A percentile compares a stretch with the other conserved stretches of the same genome.
These are phyloP conservation scores for Pestalotiopsis sp. DNA, from an alignment of 2,329 filamentous ascomycete species.

Conservation along the genomic window DNA sequence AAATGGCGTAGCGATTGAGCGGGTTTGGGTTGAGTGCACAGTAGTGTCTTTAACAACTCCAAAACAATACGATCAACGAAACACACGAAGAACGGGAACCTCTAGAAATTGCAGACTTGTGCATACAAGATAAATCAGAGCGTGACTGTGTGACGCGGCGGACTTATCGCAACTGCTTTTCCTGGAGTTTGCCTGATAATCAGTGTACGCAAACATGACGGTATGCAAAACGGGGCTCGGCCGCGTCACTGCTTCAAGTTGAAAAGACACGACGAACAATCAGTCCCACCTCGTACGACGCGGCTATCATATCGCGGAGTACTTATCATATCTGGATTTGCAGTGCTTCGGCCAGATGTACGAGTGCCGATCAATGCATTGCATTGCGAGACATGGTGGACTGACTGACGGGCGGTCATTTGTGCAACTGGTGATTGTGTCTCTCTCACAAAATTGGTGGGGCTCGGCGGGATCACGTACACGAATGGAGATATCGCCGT, in stretches of 20 bases:
- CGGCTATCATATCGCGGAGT: background rate
- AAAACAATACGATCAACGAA: background rate
- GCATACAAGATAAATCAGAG: background rate
- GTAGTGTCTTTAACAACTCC: background rate
- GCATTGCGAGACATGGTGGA: no score
- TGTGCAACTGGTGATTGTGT: no score
- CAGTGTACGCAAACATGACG: background rate
- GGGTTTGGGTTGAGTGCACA: background rate
- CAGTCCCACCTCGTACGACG: background rate
- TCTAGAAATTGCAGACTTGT: no score
- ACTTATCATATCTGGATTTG: background rate
- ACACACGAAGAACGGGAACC: no score
- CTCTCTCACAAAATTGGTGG: no score
- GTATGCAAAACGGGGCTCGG: background rate
- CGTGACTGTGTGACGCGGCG: background rate
- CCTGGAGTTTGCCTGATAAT: background rate
- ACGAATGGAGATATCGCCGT: no score
- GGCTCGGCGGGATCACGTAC: no score
- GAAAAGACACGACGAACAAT: background rate
- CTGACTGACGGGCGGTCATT: no score
- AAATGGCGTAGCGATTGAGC: background rate
- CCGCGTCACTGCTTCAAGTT: background rate
- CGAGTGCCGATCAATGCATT: background rate
- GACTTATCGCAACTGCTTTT: background rate
- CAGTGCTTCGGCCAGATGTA: background rate